A percentile compares a stretch with the other conserved stretches of the same genome.
These are phyloP conservation scores for Ailanthus altissimus DNA, from an alignment of 345 rosid species.

Conservation along the genomic window DNA sequence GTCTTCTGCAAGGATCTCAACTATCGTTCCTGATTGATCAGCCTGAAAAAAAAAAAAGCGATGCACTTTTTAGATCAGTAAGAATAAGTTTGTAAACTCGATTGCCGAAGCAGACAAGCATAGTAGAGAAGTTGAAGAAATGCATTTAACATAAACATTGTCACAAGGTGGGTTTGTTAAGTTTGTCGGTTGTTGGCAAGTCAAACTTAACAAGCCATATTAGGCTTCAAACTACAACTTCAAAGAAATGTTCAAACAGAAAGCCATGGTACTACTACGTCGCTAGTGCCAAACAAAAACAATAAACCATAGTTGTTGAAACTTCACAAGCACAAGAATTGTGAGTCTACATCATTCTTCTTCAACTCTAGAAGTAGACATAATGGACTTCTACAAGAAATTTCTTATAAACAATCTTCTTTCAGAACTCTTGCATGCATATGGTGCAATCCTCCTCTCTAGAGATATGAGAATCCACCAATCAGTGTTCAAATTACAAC, in stretches of 20 bases:
- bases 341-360: too few species aligned
- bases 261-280: neutral
- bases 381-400: neutral
- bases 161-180: neutral
- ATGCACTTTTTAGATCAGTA: neutral
- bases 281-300: neutral
- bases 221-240: neutral
- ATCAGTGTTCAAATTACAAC: neutral
- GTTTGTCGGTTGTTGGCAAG: neutral
- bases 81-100: neutral
- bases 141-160: neutral
- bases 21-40: slow-evolving; percentile 75
- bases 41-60: slow-evolving; percentile 53
- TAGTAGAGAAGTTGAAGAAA: neutral
- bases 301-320: too few species aligned
- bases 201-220: neutral
- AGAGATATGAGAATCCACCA: neutral
- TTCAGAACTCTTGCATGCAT: neutral
- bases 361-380: neutral
- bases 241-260: neutral
- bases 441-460: neutral
- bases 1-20: slow-evolving; percentile 75
- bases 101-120: neutral
- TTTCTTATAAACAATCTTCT: neutral
- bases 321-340: neutral